Evolutionary conservation across 441 rosid species (phyloP).

Genomic region (Croton setiger): DNA sequence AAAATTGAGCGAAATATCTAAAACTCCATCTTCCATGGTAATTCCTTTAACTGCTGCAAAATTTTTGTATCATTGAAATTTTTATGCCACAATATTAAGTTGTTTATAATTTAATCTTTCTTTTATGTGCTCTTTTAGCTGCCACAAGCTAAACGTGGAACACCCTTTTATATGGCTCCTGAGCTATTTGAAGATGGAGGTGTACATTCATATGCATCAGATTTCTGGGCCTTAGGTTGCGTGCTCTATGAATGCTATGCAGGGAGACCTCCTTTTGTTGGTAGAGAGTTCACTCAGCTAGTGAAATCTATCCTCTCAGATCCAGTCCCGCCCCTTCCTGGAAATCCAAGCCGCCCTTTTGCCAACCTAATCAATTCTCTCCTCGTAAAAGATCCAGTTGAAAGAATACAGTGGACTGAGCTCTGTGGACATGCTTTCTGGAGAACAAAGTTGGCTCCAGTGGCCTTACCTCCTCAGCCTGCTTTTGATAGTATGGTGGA

Average conservation of each 20-base stretch:
- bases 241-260: constrained; percentile 89
- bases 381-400: constrained; percentile 88
- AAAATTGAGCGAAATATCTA: constrained; percentile 71
- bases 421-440: constrained; percentile 89
- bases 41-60: constrained; percentile 8
- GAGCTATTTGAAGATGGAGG: constrained; percentile 98
- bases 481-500: constrained; percentile 82
- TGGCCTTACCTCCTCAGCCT: constrained; percentile 81
- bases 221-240: constrained; percentile 98
- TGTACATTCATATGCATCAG: constrained; percentile 95
- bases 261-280: constrained; percentile 90
- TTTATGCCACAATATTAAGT: constrained; percentile 12
- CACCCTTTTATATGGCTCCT: constrained; percentile 99
- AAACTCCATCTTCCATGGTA: constrained; percentile 69
- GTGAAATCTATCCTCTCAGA: constrained; percentile 90
- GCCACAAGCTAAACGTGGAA: constrained; percentile 94
- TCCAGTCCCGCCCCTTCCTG: constrained; percentile 86
- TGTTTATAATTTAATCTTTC: constrained; percentile 12
- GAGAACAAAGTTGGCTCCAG: constrained; percentile 51
- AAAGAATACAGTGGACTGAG: constrained; percentile 88
- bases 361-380: constrained; percentile 81
- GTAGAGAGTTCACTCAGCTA: constrained; percentile 81
- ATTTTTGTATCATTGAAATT: constrained; percentile 7
- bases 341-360: constrained; percentile 79
- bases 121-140: constrained; percentile 35